Evolutionary conservation across 495 filamentous ascomycete genomes (phyloP), one percentile per base, ranked within the genome.

Genomic region (Astrothelium subdiscretum): DNA sequence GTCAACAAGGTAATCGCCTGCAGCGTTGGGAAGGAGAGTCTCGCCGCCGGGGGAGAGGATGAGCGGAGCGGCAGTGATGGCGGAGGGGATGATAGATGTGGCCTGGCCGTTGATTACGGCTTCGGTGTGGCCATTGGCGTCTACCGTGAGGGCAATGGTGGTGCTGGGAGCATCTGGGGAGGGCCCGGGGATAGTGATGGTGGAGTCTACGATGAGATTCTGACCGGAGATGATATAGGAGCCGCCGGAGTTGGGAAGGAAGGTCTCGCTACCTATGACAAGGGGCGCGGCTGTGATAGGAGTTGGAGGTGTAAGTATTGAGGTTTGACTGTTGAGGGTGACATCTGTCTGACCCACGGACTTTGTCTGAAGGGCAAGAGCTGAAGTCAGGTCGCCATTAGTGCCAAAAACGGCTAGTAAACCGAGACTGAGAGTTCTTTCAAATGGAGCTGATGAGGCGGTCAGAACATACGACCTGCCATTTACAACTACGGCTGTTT

Each of bases 1-100:
- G 20, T 48, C 58, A 58, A 64, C 32, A 12, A 64, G 27, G 32
- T 64, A 64, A 0, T 38, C 24, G 31, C 38, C 44, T 13, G 32
- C 11, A 13, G 18, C 26, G 42, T 64, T 38, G 1, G 62, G 27
- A 11, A 59, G 20, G 31, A 64, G 32, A 3, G 31, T n/a, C 13
- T 58, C 31, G 27, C 57, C 59, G 57, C 62, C 58, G 1, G 59
- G 26, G 24, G 18, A 60, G 35, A 60, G 24, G 0, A 44, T 22
- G 32, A 44, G 40, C 18, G 62, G 43, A 2, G 43, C 43, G n/a
- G 38, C 1, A 18, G 48, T 22, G 2, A 58, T 22, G 2, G 40
- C 12, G 22, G 44, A 31, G n/a, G 20, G 58, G 0, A n/a, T 29
- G 6, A 57, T 3, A 15, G 27, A n/a, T 3, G 62, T 13, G 2